Evolutionary conservation across 2,329 filamentous ascomycete genomes (phyloP), one percentile per base, ranked within the genome.

Genomic region (Tetracladium maxilliforme): DNA sequence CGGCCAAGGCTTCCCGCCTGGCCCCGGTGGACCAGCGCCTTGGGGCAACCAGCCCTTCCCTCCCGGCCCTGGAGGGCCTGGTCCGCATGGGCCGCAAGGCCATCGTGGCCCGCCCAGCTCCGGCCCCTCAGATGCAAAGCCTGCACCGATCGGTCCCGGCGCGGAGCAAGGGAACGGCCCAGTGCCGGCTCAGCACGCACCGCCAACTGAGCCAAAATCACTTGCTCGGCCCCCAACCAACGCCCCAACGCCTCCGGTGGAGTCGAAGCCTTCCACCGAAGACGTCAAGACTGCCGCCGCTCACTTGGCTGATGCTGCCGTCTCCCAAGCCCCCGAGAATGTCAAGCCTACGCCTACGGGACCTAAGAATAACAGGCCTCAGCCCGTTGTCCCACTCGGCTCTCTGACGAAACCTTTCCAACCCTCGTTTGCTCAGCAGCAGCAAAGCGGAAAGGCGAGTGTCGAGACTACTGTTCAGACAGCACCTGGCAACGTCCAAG

Each of bases 1-100:
- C 7, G 76, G 75, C 6, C 79, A 81, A 49, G 75, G 73, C 14
- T 90, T 83, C 38, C 76, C 73, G 17, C 72, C 67, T 33, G 59
- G 52, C 16, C 74, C 70, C 10, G 70, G 68, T 15, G 74, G 66
- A 23, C 63, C 61, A 11, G 70, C 42, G 22, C 30, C 35, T 24
- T 40, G 37, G 6, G 41, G 51, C 42, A 61, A 54, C 43, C 64
- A 55, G 37, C 67, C 61, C 12, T 80, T 76, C 42, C 74, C 72
- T 31, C 70, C 67, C 18, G 67, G 67, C 15, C 62, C 44, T n/a
- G n/a, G n/a, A n/a, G n/a, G n/a, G 22, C 50, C 45, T 23, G 39
- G 36, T 14, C 32, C 19, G 7, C 51, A 51, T 30, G 34, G 38
- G 14, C 40, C 39, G 10, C 40, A 37, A 26, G 24, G 30, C 11